Conservation (phyloP, 78 protist genomes). For the Monocercomonoides exilis region DNA sequence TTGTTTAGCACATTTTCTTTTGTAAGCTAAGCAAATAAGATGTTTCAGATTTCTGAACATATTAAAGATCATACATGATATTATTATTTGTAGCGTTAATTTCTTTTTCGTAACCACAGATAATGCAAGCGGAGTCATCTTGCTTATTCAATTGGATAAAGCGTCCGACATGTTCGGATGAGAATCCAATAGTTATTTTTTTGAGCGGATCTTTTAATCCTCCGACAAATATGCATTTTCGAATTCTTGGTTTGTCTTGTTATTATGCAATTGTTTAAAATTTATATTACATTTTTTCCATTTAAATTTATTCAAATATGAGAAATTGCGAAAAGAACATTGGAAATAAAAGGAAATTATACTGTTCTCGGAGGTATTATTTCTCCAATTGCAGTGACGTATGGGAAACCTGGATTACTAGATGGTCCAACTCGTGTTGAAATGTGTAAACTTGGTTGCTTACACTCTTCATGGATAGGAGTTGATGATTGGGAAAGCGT, state of each 20-base stretch:
- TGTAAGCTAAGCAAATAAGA: no score
- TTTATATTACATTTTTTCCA: background rate
- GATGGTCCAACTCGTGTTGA: background rate
- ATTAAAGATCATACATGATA: no score
- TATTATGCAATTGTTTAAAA: background rate
- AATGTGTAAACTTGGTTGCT: background rate
- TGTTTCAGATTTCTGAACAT: no score
- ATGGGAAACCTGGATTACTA: background rate
- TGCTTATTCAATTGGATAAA: no score
- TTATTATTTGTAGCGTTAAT: no score
- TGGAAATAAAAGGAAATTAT: background rate
- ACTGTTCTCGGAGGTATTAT: background rate
- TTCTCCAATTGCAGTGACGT: background rate
- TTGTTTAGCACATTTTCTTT: no score
- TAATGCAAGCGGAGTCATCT: no score
- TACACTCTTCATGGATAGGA: background rate
- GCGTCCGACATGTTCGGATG: no score
- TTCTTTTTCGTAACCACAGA: no score
- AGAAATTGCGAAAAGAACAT: background rate
- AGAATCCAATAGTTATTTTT: no score
- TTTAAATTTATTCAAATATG: background rate
- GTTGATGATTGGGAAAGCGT: background rate
- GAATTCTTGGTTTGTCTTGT: background rate
- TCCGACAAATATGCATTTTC: background rate
- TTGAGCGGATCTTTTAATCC: background rate